phyloP scores from a whole-genome alignment of 2,329 filamentous ascomycete genomes.

The Paracoccidioides lutzii region DNA sequence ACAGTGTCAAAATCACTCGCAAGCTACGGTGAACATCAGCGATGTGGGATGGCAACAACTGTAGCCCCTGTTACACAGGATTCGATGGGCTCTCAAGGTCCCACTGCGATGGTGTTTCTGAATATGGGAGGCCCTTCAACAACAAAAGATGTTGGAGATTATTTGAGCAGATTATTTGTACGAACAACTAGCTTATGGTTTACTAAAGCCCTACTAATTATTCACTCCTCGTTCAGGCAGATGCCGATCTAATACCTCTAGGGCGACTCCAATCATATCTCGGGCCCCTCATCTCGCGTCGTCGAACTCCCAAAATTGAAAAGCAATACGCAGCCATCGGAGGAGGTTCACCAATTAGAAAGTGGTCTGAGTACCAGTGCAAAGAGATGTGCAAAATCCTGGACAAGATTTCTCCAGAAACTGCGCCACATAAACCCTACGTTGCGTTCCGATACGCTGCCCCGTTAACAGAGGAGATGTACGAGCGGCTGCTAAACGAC shows the following conservation, averaged over 20 bases:
- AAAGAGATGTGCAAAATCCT: conserved; percentile 95
- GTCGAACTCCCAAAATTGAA: conserved; percentile 89
- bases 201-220: conserved; percentile 3
- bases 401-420: conserved; percentile 80
- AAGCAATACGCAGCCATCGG: conserved; percentile 93
- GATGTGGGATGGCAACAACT: conserved; percentile 42
- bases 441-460: conserved; percentile 93
- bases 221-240: conserved; percentile 46
- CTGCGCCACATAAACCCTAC: conserved; percentile 92
- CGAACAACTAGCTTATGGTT: conserved; percentile 20
- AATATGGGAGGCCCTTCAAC: conserved; percentile 97
- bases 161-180: conserved; percentile 86
- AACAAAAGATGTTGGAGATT: conserved; percentile 74
- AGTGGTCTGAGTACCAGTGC: conserved; percentile 93
- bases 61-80: conserved; percentile 71
- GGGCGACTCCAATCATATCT: conserved; percentile 83
- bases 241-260: conserved; percentile 89
- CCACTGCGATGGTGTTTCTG: conserved; percentile 95
- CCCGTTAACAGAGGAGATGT: conserved; percentile 90
- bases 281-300: conserved; percentile 70
- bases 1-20: conserved; percentile 14
- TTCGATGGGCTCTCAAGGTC: conserved; percentile 56
- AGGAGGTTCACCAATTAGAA: conserved; percentile 92
- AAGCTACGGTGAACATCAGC: conserved; percentile 16
- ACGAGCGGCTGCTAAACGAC: conserved; percentile 66